Conservation (phyloP, 1,284 basidiomycete genomes). For the Cryptococcus wingfieldii region DNA sequence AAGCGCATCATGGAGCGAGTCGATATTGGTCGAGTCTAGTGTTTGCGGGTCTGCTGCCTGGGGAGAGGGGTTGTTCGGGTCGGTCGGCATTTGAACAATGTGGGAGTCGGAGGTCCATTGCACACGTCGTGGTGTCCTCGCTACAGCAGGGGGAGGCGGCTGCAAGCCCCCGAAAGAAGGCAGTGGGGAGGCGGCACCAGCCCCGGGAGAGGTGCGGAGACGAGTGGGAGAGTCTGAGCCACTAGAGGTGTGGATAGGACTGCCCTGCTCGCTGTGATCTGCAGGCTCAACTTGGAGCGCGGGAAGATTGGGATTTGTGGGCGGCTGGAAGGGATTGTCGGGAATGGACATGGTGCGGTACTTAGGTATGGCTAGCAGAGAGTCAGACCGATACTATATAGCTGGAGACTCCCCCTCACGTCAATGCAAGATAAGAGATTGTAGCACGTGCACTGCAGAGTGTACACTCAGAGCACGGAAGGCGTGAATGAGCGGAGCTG, state of each 20-base stretch:
- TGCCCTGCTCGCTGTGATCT: neutral
- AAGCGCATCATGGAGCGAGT: constrained; percentile 34
- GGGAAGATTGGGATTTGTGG: constrained; percentile 23
- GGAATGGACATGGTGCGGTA: constrained; percentile 35
- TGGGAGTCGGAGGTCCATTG: constrained; percentile 46
- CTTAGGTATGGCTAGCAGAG: no score
- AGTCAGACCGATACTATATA: no score
- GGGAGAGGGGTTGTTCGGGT: constrained; percentile 7
- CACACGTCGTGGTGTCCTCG: constrained; percentile 42
- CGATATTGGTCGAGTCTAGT: constrained; percentile 33
- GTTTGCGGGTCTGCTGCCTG: constrained; percentile 17
- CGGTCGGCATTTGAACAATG: constrained; percentile 34
- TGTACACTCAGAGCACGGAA: no score
- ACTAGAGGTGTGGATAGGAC: neutral
- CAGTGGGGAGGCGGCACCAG: constrained; percentile 5
- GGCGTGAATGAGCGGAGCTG: no score
- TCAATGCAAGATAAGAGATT: no score
- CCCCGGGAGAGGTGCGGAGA: constrained; percentile 3
- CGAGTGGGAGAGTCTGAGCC: neutral
- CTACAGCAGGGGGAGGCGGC: constrained; percentile 12
- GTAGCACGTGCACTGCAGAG: no score
- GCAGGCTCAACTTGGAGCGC: constrained; percentile 49
- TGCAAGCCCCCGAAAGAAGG: constrained; percentile 4
- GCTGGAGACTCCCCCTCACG: no score
- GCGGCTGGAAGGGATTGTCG: constrained; percentile 31